Evolutionary conservation across 139 green algal genomes (phyloP).

Genomic region (Pleodorina starrii): DNA sequence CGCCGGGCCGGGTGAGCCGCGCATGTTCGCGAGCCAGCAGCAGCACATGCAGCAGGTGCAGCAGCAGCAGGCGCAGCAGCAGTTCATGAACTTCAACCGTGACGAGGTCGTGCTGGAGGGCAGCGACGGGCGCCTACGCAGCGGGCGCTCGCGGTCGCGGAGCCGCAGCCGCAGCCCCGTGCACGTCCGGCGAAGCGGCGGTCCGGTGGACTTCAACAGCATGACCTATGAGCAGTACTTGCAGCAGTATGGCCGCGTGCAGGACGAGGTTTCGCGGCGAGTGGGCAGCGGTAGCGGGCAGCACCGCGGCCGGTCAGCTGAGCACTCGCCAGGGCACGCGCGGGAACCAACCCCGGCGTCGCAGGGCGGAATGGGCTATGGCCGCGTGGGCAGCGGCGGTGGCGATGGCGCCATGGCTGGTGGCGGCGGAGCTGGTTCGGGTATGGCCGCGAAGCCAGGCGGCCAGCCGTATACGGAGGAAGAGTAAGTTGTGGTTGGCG

Average conservation of each 20-base stretch:
- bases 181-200: constrained; percentile 14
- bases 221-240: constrained; percentile 77
- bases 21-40: neutral
- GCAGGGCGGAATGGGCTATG: neutral
- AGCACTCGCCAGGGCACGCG: constrained; percentile 3
- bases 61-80: constrained; percentile 5
- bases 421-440: constrained; percentile 23
- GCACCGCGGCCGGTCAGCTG: neutral
- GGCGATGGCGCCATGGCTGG: neutral
- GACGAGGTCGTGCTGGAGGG: constrained; percentile 40
- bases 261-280: constrained; percentile 22
- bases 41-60: neutral
- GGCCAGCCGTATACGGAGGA: constrained; percentile 49
- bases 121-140: constrained; percentile 36
- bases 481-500: constrained; percentile 40
- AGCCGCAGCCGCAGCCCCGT: constrained; percentile 35
- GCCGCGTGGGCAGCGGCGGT: neutral
- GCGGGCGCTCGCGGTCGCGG: neutral
- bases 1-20: neutral
- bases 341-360: constrained; percentile 25
- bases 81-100: constrained; percentile 21
- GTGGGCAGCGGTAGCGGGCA: neutral
- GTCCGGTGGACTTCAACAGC: constrained; percentile 48
- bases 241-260: constrained; percentile 59
- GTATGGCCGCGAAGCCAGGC: constrained; percentile 30